Conservation (phyloP, 2,329 filamentous ascomycete genomes). For the Fusarium lateritium region DNA sequence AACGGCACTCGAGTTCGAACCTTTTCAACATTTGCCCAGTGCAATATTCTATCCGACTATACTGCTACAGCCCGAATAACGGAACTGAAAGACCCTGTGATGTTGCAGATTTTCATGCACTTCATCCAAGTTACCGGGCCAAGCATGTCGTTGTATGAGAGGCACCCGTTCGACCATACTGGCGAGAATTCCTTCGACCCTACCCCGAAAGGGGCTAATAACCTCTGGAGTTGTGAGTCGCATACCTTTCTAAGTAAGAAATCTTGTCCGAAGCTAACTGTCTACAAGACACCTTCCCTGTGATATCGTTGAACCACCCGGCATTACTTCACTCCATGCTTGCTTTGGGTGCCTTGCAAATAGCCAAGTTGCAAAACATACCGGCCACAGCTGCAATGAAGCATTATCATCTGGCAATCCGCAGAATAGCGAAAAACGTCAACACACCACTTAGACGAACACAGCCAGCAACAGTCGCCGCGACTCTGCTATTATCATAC, state of each 20-base stretch:
- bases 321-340: slow-evolving; percentile 92
- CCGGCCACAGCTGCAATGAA: slow-evolving; percentile 86
- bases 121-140: slow-evolving; percentile 92
- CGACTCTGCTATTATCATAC: slow-evolving; percentile 87
- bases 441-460: slow-evolving; percentile 77
- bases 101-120: slow-evolving; percentile 88
- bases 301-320: slow-evolving; percentile 87
- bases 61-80: slow-evolving; percentile 75
- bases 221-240: slow-evolving; percentile 73
- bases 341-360: slow-evolving; percentile 87
- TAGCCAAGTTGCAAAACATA: slow-evolving; percentile 82
- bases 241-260: background rate
- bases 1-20: slow-evolving; percentile 63
- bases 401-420: slow-evolving; percentile 90
- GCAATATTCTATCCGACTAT: slow-evolving; percentile 74
- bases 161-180: slow-evolving; percentile 81
- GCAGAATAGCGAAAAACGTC: slow-evolving; percentile 83
- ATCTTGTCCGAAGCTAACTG: slow-evolving; percentile 40
- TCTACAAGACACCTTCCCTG: slow-evolving; percentile 79
- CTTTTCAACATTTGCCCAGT: slow-evolving; percentile 64
- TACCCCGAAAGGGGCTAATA: slow-evolving; percentile 74
- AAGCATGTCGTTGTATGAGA: slow-evolving; percentile 88
- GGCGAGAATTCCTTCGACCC: slow-evolving; percentile 69
- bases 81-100: slow-evolving; percentile 84
- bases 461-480: slow-evolving; percentile 87